Evolutionary conservation across 495 filamentous ascomycete genomes (phyloP).

Genomic region (Echria macrotheca): DNA sequence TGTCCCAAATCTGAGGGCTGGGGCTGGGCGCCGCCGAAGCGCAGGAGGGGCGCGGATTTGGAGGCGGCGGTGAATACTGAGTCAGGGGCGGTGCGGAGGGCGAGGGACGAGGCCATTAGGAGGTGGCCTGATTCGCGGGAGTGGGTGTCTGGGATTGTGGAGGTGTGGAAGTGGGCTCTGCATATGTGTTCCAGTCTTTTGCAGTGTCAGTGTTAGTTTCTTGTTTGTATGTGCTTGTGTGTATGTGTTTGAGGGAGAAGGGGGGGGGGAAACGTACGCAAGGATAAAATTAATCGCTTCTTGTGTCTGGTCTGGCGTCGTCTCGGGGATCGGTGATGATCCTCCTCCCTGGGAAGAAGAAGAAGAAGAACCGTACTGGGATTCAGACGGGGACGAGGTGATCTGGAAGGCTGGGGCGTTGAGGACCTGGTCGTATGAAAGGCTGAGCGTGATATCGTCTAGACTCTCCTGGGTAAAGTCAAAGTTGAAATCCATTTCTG

Average conservation of each 20-base stretch:
- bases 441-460: slow-evolving; percentile 24
- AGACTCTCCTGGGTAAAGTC: neutral
- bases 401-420: slow-evolving; percentile 28
- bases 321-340: slow-evolving; percentile 1
- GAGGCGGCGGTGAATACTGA: slow-evolving; percentile 21
- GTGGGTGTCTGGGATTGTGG: slow-evolving; percentile 21
- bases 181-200: slow-evolving; percentile 46
- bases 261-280: slow-evolving; percentile 28
- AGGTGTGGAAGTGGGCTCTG: slow-evolving; percentile 39
- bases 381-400: slow-evolving; percentile 15
- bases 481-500: neutral
- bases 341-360: neutral
- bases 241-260: too few relatives aligned
- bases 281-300: slow-evolving; percentile 48
- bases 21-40: too few relatives aligned
- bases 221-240: neutral
- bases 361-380: neutral
- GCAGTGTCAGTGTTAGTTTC: neutral
- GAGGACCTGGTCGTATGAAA: slow-evolving; percentile 24
- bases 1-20: too few relatives aligned
- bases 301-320: slow-evolving; percentile 31
- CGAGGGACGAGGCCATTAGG: slow-evolving; percentile 42
- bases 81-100: slow-evolving; percentile 29
- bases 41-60: slow-evolving; percentile 2
- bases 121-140: too few relatives aligned